These are phyloP conservation scores for Pharnaceum exiguum DNA, from an alignment of 148 eudicot species.

Conservation along the genomic window DNA sequence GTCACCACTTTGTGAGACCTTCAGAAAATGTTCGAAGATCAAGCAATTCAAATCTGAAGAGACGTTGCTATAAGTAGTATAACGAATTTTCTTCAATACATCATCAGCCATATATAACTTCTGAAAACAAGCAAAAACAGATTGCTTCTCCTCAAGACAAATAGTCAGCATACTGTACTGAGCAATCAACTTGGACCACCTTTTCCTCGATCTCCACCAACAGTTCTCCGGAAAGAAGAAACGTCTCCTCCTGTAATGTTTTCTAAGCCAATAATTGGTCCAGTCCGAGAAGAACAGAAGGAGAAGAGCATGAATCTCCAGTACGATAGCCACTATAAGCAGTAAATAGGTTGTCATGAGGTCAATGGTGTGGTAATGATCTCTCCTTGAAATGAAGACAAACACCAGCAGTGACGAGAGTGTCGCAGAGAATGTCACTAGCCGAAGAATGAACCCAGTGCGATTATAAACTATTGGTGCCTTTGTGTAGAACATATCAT, in stretches of 20 bases:
- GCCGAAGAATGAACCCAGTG: constrained; percentile 19
- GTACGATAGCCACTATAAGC: constrained; percentile 21
- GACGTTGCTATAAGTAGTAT: constrained; percentile 17
- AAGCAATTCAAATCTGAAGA: constrained; percentile 20
- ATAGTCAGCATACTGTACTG: constrained; percentile 32
- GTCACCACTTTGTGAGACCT: background rate
- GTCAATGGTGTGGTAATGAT: constrained; percentile 20
- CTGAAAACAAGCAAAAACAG: background rate
- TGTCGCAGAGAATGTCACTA: constrained; percentile 9
- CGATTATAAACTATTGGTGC: constrained; percentile 25
- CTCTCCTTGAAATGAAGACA: background rate
- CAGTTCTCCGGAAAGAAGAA: background rate
- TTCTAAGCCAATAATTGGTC: constrained; percentile 26
- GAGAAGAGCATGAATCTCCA: constrained; percentile 27
- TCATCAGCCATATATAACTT: constrained; percentile 17
- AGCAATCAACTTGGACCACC: constrained; percentile 42
- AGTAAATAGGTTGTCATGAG: constrained; percentile 33
- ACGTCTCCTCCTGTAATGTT: background rate
- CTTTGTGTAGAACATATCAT: constrained; percentile 44
- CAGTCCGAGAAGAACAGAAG: constrained; percentile 33
- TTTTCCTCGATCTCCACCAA: constrained; percentile 3
- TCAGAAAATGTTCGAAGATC: constrained; percentile 16
- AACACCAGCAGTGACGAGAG: constrained; percentile 16
- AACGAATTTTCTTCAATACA: constrained; percentile 15
- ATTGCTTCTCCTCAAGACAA: constrained; percentile 16